Conservation (phyloP, 768 basidiomycete species). For the Pulveroboletus frians region DNA sequence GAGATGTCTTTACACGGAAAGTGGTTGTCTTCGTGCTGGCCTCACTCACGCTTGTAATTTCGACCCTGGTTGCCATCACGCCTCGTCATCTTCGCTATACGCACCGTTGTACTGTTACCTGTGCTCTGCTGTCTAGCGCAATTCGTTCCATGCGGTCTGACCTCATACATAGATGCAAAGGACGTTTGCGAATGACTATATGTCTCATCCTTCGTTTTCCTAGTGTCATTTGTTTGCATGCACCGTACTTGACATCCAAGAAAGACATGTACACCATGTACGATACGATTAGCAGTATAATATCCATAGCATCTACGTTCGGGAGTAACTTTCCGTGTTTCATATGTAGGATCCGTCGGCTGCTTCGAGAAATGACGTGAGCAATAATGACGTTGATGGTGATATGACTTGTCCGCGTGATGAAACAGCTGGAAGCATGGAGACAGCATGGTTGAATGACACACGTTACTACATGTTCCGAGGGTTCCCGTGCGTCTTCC, state of each 20-base stretch:
- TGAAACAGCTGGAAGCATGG: neutral
- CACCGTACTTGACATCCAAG: slow-evolving; percentile 9
- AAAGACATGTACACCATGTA: slow-evolving; percentile 25
- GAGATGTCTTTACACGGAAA: slow-evolving; percentile 19
- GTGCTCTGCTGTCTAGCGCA: slow-evolving; percentile 4
- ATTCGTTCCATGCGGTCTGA: slow-evolving; percentile 4
- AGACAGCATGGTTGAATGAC: slow-evolving; percentile 7
- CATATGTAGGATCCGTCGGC: too few relatives aligned
- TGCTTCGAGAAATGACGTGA: slow-evolving; percentile 3
- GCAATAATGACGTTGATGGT: neutral
- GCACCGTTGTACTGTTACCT: slow-evolving; percentile 9
- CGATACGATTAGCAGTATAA: slow-evolving; percentile 25
- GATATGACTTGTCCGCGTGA: neutral
- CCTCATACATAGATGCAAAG: slow-evolving; percentile 18
- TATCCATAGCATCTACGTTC: slow-evolving; percentile 14
- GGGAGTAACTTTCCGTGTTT: neutral
- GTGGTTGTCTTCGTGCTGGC: slow-evolving; percentile 16
- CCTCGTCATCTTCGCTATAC: slow-evolving; percentile 10
- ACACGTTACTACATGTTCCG: neutral
- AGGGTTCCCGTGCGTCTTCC: too few relatives aligned
- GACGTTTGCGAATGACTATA: slow-evolving; percentile 16
- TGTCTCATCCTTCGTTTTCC: slow-evolving; percentile 18
- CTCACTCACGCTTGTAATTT: slow-evolving; percentile 15
- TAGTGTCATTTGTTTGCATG: slow-evolving; percentile 16
- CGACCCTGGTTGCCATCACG: slow-evolving; percentile 6